Conservation (phyloP, 441 rosid genomes). For the Cnidoscolus chayamansa region DNA sequence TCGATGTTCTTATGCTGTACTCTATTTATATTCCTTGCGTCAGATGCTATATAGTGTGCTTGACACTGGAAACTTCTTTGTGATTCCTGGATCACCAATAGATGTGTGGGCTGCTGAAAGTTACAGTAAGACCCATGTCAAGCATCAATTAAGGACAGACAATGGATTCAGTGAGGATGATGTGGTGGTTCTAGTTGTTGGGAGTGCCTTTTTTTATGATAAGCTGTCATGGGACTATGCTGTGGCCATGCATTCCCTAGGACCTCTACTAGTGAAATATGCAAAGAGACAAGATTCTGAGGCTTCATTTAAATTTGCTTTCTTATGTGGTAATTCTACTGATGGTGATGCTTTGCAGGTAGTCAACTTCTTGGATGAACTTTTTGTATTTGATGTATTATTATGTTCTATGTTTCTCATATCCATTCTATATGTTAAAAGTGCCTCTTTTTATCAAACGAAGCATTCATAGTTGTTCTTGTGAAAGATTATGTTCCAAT, state of each 20-base stretch:
- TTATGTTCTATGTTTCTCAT: slow-evolving; percentile 17
- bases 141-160: slow-evolving; percentile 53
- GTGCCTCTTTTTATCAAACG: background rate
- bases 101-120: slow-evolving; percentile 95
- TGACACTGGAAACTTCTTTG: slow-evolving; percentile 96
- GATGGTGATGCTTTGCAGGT: slow-evolving; percentile 85
- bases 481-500: background rate
- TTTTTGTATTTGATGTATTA: slow-evolving; percentile 2
- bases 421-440: slow-evolving; percentile 1
- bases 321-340: slow-evolving; percentile 81
- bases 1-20: slow-evolving; percentile 29
- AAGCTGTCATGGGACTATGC: slow-evolving; percentile 85
- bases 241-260: slow-evolving; percentile 70
- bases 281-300: slow-evolving; percentile 60
- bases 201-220: slow-evolving; percentile 80
- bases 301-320: slow-evolving; percentile 68
- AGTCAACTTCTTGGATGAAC: slow-evolving; percentile 22
- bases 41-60: slow-evolving; percentile 95
- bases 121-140: slow-evolving; percentile 55
- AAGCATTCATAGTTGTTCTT: background rate
- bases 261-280: slow-evolving; percentile 75
- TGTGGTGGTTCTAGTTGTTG: slow-evolving; percentile 75
- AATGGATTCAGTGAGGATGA: slow-evolving; percentile 64
- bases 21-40: slow-evolving; percentile 36
- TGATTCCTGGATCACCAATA: slow-evolving; percentile 84